These are phyloP conservation scores for Purpureocillium lavendulum DNA, from an alignment of 2,329 filamentous ascomycete genomes.

Conservation along the genomic window DNA sequence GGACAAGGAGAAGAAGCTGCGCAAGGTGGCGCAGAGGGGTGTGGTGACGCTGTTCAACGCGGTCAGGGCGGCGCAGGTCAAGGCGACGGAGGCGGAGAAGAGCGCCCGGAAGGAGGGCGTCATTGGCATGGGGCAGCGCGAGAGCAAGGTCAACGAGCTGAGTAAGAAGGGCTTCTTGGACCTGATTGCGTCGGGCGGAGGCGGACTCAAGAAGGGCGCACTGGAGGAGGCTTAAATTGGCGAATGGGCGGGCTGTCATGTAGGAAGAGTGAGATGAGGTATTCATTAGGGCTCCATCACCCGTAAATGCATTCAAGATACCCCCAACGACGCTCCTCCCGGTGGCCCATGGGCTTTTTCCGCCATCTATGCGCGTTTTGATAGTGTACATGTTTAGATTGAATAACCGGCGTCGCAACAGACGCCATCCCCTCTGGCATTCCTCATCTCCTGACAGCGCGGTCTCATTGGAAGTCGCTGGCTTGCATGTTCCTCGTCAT, in stretches of 20 bases:
- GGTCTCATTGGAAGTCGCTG: constrained; percentile 63
- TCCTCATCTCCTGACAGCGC: too few species aligned
- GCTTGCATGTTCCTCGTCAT: constrained; percentile 97
- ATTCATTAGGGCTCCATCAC: constrained; percentile 5
- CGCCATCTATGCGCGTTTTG: constrained; percentile 3
- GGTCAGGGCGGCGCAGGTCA: constrained; percentile 84
- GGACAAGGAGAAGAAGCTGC: constrained; percentile 70
- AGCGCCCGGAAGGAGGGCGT: constrained; percentile 63
- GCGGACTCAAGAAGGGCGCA: constrained; percentile 48
- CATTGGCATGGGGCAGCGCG: constrained; percentile 68
- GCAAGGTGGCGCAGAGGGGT: constrained; percentile 85
- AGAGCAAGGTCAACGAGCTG: constrained; percentile 91
- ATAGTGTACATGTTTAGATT: constrained; percentile 2
- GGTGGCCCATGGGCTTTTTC: neutral
- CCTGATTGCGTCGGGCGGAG: constrained; percentile 63
- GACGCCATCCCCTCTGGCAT: too few species aligned
- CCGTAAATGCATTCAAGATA: constrained; percentile 7
- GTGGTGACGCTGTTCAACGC: constrained; percentile 97
- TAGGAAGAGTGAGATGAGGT: constrained; percentile 19
- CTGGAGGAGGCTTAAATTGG: constrained; percentile 41
- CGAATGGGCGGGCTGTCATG: neutral
- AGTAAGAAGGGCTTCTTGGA: constrained; percentile 95
- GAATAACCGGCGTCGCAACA: too few species aligned
- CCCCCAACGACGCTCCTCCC: constrained; percentile 2
- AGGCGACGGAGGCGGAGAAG: constrained; percentile 69